Conservation (phyloP, 768 basidiomycete genomes). For the Suillus brevipes region DNA sequence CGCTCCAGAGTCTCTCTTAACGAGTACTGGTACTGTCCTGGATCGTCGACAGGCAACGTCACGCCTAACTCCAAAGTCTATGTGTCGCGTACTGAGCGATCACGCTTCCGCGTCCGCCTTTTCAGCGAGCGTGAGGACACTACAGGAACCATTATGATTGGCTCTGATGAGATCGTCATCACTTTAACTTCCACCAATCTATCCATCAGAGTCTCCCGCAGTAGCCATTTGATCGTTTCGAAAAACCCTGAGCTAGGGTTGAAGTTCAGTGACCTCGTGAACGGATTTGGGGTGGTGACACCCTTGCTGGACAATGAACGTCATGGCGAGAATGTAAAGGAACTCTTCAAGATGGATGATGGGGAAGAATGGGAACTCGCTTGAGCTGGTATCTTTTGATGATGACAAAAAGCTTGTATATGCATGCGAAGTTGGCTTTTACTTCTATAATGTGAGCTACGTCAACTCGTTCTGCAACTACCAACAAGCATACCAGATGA, state of each 20-base stretch:
- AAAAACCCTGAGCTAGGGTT: background rate
- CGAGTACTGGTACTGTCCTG: conserved; percentile 6
- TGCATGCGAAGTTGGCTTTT: background rate
- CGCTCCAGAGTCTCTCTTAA: conserved; percentile 1
- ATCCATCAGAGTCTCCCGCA: background rate
- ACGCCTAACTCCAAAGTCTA: background rate
- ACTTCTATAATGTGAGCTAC: conserved; percentile 44
- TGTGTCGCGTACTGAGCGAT: background rate
- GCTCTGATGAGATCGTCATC: conserved; percentile 2
- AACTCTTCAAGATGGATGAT: background rate
- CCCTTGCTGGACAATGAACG: background rate
- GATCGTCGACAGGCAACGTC: background rate
- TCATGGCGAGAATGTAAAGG: background rate
- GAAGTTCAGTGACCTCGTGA: background rate
- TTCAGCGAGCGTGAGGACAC: background rate
- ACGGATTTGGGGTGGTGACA: background rate
- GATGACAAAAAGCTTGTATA: background rate
- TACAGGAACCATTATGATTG: conserved; percentile 1
- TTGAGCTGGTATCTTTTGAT: background rate
- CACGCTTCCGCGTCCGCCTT: background rate
- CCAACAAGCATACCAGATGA: conserved; percentile 65
- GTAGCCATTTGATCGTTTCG: background rate
- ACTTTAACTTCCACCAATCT: background rate
- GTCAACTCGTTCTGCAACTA: conserved; percentile 80
- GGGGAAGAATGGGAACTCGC: background rate